Conservation (phyloP, 2,329 filamentous ascomycete genomes). For the Colletotrichum truncatum region DNA sequence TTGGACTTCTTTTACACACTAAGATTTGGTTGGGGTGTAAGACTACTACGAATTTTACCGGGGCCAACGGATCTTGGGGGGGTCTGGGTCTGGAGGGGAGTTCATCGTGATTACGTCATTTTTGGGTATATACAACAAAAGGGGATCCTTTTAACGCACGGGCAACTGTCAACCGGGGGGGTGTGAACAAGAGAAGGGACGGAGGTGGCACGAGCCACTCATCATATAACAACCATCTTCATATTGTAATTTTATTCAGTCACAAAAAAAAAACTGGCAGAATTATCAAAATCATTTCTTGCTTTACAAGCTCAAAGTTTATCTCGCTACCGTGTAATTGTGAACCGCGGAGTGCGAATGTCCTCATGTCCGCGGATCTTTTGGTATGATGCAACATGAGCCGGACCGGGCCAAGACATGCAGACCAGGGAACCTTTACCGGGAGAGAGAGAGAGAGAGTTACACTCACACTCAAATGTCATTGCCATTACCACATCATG, state of each 20-base stretch:
- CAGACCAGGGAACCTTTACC: background rate
- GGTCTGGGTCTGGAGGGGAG: background rate
- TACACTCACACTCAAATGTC: background rate
- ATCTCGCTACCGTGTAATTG: background rate
- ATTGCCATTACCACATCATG: background rate
- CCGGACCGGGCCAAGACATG: background rate
- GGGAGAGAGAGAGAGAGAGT: too few species aligned
- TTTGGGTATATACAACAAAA: constrained; percentile 4
- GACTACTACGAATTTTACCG: background rate
- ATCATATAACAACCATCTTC: constrained; percentile 16
- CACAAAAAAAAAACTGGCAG: constrained; percentile 1
- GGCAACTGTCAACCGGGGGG: constrained; percentile 18
- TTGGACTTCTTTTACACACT: background rate
- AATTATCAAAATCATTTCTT: too few species aligned
- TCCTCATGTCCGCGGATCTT: too few species aligned
- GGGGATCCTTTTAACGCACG: background rate
- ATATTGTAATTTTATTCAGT: constrained; percentile 29
- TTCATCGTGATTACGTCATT: background rate
- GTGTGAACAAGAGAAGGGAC: background rate
- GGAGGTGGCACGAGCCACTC: background rate
- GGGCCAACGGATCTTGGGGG: background rate
- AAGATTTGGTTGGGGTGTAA: background rate
- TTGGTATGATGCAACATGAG: too few species aligned
- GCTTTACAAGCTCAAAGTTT: background rate
- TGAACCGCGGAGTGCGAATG: background rate